Evolutionary conservation across 495 filamentous ascomycete genomes (phyloP).

Genomic region (Cetradonia linearis): DNA sequence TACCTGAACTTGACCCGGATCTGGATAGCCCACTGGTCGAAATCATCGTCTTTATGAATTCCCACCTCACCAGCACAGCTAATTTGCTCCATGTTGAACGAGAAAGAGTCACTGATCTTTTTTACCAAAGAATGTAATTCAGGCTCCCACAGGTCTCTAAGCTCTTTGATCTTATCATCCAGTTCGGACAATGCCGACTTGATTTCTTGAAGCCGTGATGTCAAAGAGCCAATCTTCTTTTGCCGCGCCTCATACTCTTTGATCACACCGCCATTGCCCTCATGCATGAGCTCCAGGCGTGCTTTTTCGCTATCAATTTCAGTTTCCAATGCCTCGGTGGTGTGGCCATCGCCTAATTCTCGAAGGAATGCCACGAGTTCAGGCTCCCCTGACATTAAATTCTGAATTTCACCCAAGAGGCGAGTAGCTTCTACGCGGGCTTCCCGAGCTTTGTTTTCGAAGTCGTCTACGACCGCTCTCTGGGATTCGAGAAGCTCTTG

Average conservation of each 20-base stretch:
- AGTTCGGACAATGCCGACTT: constrained; percentile 40
- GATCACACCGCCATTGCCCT: constrained; percentile 65
- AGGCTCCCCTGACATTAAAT: constrained; percentile 30
- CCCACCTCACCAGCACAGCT: constrained; percentile 88
- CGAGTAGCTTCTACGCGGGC: constrained; percentile 29
- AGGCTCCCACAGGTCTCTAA: constrained; percentile 68
- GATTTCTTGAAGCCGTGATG: constrained; percentile 37
- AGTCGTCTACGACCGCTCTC: constrained; percentile 30
- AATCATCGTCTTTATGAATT: constrained; percentile 73
- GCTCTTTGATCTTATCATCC: constrained; percentile 45
- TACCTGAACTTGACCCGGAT: constrained; percentile 91
- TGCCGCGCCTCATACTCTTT: constrained; percentile 67
- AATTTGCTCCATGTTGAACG: constrained; percentile 83
- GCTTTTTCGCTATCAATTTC: constrained; percentile 67
- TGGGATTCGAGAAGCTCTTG: constrained; percentile 42
- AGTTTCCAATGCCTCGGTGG: constrained; percentile 53
- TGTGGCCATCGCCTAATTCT: constrained; percentile 35
- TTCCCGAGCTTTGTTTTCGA: constrained; percentile 27
- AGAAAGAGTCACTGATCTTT: constrained; percentile 81
- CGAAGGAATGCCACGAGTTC: constrained; percentile 30
- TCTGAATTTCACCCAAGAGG: constrained; percentile 29
- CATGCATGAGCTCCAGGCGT: constrained; percentile 69
- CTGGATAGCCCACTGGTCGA: constrained; percentile 86
- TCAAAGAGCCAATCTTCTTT: constrained; percentile 45
- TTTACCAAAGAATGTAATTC: constrained; percentile 63